Evolutionary conservation across 2,329 filamentous ascomycete species (phyloP), one percentile per base, ranked within the genome.

Genomic region (Didymella arachidicola): DNA sequence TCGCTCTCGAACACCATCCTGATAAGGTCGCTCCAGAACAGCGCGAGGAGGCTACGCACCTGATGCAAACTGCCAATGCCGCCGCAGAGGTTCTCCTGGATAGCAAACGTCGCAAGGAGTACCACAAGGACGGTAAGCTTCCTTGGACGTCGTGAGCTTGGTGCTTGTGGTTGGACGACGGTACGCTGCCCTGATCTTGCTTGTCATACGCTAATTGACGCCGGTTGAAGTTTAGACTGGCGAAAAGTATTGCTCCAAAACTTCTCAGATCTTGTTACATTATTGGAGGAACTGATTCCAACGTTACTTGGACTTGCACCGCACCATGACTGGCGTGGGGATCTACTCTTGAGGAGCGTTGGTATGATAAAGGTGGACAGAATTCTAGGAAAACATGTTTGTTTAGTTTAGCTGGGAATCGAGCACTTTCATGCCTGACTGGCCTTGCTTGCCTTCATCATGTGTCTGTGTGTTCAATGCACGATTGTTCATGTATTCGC

Each of bases 51-150:
- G 69, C 71, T 1, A 68, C 63, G 1, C 18, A 49, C 14, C 51
- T 49, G 22, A 73, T 73, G 71, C 62, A 70, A 57, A 57, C 59
- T 14, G 55, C 72, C 27, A 72, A 72, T 29, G 70, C 63, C 4
- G 65, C 70, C 0, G 68, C 61, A 36, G 70, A 71, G 18, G 53
- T 73, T 18, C 49, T 73, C 19, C 27, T 67, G 8, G 60, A 70
- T 29, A 18, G 16, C 4, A 30, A 11, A 4, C 46, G 48, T 16
- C 62, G 69, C 25, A 51, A 47, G 16, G 53, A 47, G 8, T 68
- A 68, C 32, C 50, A 68, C 43, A 30, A 22, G n/a, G 53, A 41
- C 26, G 65, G 63, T 8, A 54, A 58, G 18, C 47, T 66, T 7
- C 61, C 63, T 8, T 64, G 61, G 61, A 25, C 19, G 27, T 39